Conservation (phyloP, 2,329 filamentous ascomycete genomes). For the Penicillium thymicola region DNA sequence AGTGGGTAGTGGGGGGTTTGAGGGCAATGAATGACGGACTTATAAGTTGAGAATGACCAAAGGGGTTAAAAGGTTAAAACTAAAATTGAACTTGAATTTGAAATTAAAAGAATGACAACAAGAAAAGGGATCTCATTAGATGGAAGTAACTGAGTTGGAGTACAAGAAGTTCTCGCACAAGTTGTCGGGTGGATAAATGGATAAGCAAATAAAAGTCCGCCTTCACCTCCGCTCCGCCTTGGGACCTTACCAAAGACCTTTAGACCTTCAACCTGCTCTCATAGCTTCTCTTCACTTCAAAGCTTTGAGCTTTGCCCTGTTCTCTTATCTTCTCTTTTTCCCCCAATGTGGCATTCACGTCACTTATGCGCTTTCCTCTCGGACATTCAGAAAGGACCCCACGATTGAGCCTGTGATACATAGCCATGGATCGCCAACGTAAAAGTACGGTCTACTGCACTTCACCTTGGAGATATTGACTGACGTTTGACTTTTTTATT, state of each 20-base stretch:
- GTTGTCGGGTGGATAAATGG: neutral
- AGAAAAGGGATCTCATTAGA: neutral
- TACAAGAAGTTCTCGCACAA: neutral
- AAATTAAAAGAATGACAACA: neutral
- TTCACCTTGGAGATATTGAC: neutral
- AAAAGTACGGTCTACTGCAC: slow-evolving; percentile 40
- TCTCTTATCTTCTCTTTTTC: neutral
- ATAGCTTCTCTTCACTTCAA: neutral
- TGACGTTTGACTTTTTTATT: slow-evolving; percentile 6
- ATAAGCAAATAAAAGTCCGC: slow-evolving; percentile 11
- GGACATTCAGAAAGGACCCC: slow-evolving; percentile 35
- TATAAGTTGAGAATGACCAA: neutral
- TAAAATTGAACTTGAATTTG: neutral
- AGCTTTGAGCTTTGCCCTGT: neutral
- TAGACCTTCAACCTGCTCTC: neutral
- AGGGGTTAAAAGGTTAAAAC: neutral
- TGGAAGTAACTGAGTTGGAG: neutral
- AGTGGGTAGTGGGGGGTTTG: neutral
- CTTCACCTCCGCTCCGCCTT: slow-evolving; percentile 26
- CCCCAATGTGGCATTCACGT: slow-evolving; percentile 41
- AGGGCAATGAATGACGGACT: neutral
- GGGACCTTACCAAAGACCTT: neutral
- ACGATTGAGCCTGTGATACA: slow-evolving; percentile 29
- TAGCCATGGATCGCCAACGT: slow-evolving; percentile 48
- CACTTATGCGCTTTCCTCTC: slow-evolving; percentile 35